Evolutionary conservation across 768 basidiomycete species (phyloP), one percentile per base, ranked within the genome.

Genomic region (Leccinum incarnatum): DNA sequence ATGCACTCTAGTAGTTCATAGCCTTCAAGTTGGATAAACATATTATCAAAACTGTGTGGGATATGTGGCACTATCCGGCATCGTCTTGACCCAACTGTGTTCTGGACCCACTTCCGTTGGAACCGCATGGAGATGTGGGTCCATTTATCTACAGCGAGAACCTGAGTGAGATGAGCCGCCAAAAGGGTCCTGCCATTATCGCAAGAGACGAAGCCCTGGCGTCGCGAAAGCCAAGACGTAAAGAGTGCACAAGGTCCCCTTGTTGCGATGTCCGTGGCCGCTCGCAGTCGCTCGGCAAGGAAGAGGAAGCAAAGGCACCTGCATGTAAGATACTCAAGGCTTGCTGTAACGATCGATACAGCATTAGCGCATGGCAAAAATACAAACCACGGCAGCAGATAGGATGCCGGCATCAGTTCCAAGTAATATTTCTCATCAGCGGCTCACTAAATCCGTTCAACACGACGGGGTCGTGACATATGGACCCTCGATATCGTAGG

Each of bases 341-440:
- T 62, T 49, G 32, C 42, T 19, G 11, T 37, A 12, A 17, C 36
- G 46, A 14, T 2, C 7, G 29, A 21, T 42, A 25, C 17, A 51
- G 34, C 29, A 34, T 27, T 30, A 10, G 56, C 34, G 4, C 46
- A n/a, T 21, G 8, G n/a, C 25, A 19, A 42, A 49, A 45, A 49
- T 10, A 30, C 21, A 7, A 45, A 29, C 49, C 19, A 57, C 50
- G 57, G 65, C 19, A 63, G 47, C 10, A 49, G 25, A 32, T 19
- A 34, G 37, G 32, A 62, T 62, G 66, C 66, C 63, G 66, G 57
- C n/a, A 54, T 11, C 7, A 45, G 21, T 34, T 34, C 36, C 23
- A 46, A 40, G 49, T 46, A 42, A 23, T 29, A 30, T 48, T 30
- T 55, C 51, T 55, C 47, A 46, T 4, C 47, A 32, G 32, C 27